phyloP scores from a whole-genome alignment of 805 yeast genomes.

The Wickerhamomyces bovis region DNA sequence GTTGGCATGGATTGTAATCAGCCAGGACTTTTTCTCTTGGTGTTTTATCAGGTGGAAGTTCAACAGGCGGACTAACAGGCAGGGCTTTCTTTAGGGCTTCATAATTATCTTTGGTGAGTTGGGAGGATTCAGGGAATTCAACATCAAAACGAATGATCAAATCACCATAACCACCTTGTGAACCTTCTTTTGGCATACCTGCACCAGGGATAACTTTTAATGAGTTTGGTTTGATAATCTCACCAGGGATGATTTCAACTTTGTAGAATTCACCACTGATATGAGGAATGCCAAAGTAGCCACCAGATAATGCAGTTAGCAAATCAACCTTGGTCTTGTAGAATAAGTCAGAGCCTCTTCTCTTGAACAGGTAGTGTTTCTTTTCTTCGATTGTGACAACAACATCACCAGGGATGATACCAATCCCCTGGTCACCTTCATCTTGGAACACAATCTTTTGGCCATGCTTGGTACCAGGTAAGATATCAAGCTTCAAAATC shows the following conservation, averaged over 20 bases:
- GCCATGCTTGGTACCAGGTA: conserved; percentile 50
- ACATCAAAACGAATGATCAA: conserved; percentile 53
- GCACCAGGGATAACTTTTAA: conserved; percentile 42
- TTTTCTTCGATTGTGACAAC: conserved; percentile 44
- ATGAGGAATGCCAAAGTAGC: conserved; percentile 33
- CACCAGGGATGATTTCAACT: conserved; percentile 42
- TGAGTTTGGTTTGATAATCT: conserved; percentile 43
- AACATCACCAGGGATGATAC: conserved; percentile 62
- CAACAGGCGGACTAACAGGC: conserved; percentile 60
- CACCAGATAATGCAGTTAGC: conserved; percentile 54
- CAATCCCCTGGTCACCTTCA: conserved; percentile 60
- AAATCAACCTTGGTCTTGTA: conserved; percentile 42
- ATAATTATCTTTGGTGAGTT: conserved; percentile 65
- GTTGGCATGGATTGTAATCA: conserved; percentile 9
- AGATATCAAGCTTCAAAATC: conserved; percentile 45
- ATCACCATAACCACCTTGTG: conserved; percentile 37
- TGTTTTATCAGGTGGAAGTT: conserved; percentile 60
- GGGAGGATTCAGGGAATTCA: conserved; percentile 52
- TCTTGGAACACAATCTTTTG: conserved; percentile 48
- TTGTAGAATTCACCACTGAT: conserved; percentile 31
- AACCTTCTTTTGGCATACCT: conserved; percentile 52
- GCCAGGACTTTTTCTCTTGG: conserved; percentile 41
- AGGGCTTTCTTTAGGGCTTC: conserved; percentile 63
- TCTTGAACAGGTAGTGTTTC: conserved; percentile 29
- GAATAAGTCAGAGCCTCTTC: conserved; percentile 40